Evolutionary conservation across 306 rosid genomes (phyloP).

Genomic region (Sesbania bispinosa): DNA sequence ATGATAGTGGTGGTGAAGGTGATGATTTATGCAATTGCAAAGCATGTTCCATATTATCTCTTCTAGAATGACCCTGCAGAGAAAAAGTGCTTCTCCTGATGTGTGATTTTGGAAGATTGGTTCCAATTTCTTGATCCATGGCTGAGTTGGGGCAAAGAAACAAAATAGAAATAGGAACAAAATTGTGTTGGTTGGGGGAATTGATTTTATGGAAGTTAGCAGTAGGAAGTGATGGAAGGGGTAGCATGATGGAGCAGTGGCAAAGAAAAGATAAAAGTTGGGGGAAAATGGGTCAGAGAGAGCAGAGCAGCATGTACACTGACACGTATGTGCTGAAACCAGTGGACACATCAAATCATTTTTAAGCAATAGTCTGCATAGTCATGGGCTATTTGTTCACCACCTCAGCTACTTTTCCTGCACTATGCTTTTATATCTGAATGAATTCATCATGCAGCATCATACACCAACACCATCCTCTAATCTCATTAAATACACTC

Average conservation of each 20-base stretch:
- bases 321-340: too few species aligned
- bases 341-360: constrained; percentile 30
- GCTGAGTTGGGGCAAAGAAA: not conserved
- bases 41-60: not conserved
- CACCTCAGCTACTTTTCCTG: not conserved
- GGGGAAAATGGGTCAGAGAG: too few species aligned
- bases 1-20: constrained; percentile 8
- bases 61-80: too few species aligned
- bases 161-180: not conserved
- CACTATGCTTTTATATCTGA: not conserved
- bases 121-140: constrained; percentile 9
- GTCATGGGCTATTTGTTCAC: not conserved
- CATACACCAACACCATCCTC: not conserved
- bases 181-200: not conserved
- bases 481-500: not conserved
- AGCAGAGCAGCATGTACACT: too few species aligned
- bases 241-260: too few species aligned
- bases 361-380: not conserved
- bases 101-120: not conserved
- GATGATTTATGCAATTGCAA: constrained; percentile 23
- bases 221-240: not conserved
- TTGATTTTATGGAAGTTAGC: not conserved
- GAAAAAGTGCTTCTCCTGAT: constrained; percentile 15
- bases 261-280: too few species aligned
- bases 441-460: not conserved